These are phyloP conservation scores for Pugionium cornutum DNA, from an alignment of 345 rosid genomes.

Conservation along the genomic window DNA sequence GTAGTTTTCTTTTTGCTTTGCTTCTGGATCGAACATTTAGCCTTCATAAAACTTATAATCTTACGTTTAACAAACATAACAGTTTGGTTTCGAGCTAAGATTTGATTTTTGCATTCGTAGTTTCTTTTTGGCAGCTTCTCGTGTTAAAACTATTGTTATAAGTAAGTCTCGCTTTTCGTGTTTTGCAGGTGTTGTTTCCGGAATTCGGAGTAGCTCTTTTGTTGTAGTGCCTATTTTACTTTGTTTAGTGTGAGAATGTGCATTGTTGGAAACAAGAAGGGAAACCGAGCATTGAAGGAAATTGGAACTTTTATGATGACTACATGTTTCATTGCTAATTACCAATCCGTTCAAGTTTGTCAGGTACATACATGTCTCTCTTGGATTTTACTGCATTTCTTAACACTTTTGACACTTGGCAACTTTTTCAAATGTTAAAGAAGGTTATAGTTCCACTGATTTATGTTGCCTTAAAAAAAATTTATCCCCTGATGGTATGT, in stretches of 20 bases:
- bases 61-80: not conserved
- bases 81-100: not conserved
- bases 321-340: slow-evolving; percentile 64
- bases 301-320: slow-evolving; percentile 80
- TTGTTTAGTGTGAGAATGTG: slow-evolving; percentile 73
- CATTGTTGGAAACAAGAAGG: slow-evolving; percentile 66
- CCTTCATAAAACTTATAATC: not conserved
- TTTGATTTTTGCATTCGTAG: not conserved
- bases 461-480: not conserved
- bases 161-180: not conserved
- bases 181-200: slow-evolving; percentile 45
- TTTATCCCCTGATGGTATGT: not conserved
- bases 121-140: not conserved
- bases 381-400: not conserved
- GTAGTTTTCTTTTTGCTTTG: not conserved
- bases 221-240: slow-evolving; percentile 27
- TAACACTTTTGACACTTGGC: not conserved
- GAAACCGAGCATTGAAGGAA: slow-evolving; percentile 72
- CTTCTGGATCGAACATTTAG: not conserved
- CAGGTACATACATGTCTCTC: slow-evolving; percentile 52
- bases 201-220: slow-evolving; percentile 27
- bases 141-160: not conserved
- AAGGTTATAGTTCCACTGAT: not conserved
- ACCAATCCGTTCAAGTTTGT: slow-evolving; percentile 84
- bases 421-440: not conserved